These are phyloP conservation scores for Penicillium sp. DNA, from an alignment of 2,329 filamentous ascomycete genomes.

Conservation along the genomic window DNA sequence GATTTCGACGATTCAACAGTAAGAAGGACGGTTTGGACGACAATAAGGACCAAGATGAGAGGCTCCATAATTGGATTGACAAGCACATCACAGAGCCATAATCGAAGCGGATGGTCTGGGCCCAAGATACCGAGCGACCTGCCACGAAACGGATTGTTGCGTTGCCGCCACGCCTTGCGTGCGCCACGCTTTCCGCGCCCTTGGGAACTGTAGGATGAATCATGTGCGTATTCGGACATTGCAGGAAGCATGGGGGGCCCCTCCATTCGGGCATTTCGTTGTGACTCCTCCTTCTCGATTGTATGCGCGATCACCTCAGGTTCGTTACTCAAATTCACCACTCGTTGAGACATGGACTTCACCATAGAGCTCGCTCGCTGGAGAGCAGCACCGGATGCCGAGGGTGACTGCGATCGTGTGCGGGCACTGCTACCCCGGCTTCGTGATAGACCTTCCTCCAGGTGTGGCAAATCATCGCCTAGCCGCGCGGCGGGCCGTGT, in stretches of 20 bases:
- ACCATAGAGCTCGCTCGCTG: slow-evolving; percentile 68
- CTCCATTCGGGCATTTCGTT: slow-evolving; percentile 50
- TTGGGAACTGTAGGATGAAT: slow-evolving; percentile 36
- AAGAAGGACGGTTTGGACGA: slow-evolving; percentile 81
- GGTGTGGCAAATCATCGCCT: slow-evolving; percentile 54
- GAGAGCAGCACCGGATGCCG: slow-evolving; percentile 56
- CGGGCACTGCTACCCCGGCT: slow-evolving; percentile 44
- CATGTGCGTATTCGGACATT: slow-evolving; percentile 42
- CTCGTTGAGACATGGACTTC: slow-evolving; percentile 87
- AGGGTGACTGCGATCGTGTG: slow-evolving; percentile 56
- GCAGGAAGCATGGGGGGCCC: slow-evolving; percentile 48
- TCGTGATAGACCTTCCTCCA: slow-evolving; percentile 54
- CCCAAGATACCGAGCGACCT: slow-evolving; percentile 80
- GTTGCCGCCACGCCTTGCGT: slow-evolving; percentile 42
- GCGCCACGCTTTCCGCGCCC: slow-evolving; percentile 27
- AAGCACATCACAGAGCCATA: slow-evolving; percentile 71
- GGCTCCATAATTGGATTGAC: slow-evolving; percentile 85
- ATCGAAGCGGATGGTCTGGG: slow-evolving; percentile 67
- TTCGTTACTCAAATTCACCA: slow-evolving; percentile 95
- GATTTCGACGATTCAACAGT: slow-evolving; percentile 72
- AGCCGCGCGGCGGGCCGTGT: slow-evolving; percentile 49
- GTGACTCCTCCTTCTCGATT: slow-evolving; percentile 50
- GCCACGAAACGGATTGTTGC: slow-evolving; percentile 73
- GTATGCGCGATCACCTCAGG: slow-evolving; percentile 73
- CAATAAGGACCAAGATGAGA: slow-evolving; percentile 75